Conservation (phyloP, 2,329 filamentous ascomycete genomes). For the Sarocladium brachiariae region DNA sequence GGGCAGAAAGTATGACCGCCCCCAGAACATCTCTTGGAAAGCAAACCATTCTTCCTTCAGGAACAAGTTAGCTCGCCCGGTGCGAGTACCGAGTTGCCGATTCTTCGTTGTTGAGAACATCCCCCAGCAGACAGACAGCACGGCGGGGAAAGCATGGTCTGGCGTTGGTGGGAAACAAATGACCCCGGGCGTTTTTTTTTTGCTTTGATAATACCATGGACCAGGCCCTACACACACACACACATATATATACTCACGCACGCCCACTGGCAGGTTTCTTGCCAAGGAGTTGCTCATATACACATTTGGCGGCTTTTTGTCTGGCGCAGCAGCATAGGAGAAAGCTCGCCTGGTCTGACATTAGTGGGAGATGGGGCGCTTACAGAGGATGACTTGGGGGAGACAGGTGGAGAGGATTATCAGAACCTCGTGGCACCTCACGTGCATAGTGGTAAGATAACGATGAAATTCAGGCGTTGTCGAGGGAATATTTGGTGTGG, state of each 20-base stretch:
- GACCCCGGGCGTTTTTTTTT: neutral
- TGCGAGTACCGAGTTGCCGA: neutral
- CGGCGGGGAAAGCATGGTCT: neutral
- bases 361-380: too few relatives aligned
- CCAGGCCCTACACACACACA: neutral
- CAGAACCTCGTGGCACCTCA: neutral
- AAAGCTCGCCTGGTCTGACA: neutral
- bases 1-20: too few relatives aligned
- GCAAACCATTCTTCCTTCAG: neutral
- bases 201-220: slow-evolving; percentile 1
- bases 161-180: neutral
- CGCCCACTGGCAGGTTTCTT: neutral
- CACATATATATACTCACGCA: too few relatives aligned
- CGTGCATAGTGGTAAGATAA: neutral
- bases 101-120: neutral
- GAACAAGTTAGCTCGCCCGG: neutral
- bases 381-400: too few relatives aligned
- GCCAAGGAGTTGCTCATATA: neutral
- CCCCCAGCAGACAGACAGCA: neutral
- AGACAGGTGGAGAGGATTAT: neutral
- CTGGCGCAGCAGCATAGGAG: neutral
- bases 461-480: neutral
- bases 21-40: too few relatives aligned
- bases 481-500: neutral
- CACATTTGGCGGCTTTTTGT: neutral